Conservation (phyloP, 768 basidiomycete genomes). For the Pleurotus tuber-regium region DNA sequence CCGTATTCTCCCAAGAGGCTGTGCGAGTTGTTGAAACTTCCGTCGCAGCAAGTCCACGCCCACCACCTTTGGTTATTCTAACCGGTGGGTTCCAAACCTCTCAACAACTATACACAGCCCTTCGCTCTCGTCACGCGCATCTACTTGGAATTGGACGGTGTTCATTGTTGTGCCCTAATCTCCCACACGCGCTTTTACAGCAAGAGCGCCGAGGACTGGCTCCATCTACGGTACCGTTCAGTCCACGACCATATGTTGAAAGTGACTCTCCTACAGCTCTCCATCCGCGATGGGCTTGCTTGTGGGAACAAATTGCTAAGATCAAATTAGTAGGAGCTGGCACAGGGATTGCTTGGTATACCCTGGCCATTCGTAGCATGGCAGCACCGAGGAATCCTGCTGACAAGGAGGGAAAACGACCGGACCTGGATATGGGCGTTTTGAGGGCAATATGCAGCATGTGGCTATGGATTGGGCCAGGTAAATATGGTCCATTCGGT, state of each 20-base stretch:
- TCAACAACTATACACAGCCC: slow-evolving; percentile 49
- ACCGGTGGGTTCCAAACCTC: slow-evolving; percentile 78
- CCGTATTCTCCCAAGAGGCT: slow-evolving; percentile 60
- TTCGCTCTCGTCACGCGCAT: slow-evolving; percentile 58
- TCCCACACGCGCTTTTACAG: slow-evolving; percentile 43
- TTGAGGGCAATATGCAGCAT: slow-evolving; percentile 3
- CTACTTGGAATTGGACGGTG: slow-evolving; percentile 75
- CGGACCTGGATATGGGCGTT: not conserved
- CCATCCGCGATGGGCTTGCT: slow-evolving; percentile 22
- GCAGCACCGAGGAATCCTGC: not conserved
- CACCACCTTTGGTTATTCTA: slow-evolving; percentile 64
- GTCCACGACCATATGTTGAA: slow-evolving; percentile 32
- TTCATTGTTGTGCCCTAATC: slow-evolving; percentile 58
- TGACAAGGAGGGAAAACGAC: not conserved
- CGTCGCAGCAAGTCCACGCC: slow-evolving; percentile 18
- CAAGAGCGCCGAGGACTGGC: slow-evolving; percentile 13
- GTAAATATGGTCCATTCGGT: not conserved
- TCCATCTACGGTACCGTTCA: slow-evolving; percentile 29
- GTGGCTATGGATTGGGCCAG: slow-evolving; percentile 11
- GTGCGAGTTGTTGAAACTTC: slow-evolving; percentile 40
- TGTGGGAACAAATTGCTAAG: slow-evolving; percentile 35
- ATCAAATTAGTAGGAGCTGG: slow-evolving; percentile 69
- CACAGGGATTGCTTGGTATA: slow-evolving; percentile 64
- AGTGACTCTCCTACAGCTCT: not conserved
- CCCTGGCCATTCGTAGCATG: slow-evolving; percentile 47